phyloP scores from a whole-genome alignment of 768 basidiomycete genomes.

The Termitomyces sp. region DNA sequence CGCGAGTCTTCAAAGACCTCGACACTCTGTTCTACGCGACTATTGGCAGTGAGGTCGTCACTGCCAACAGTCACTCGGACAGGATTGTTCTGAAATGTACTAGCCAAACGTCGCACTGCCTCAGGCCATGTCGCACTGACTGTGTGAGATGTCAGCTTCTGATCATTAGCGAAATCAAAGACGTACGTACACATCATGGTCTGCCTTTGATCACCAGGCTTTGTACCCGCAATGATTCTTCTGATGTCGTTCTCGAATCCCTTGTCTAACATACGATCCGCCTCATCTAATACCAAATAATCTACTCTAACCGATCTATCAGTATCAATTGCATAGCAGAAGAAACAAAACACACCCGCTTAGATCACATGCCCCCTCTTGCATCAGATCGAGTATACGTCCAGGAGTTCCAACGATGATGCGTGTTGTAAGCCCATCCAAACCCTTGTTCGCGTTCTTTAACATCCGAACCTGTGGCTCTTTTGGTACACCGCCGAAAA shows the following conservation, averaged over 20 bases:
- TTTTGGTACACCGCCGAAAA: constrained; percentile 96
- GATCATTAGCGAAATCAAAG: constrained; percentile 1
- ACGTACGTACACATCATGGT: constrained; percentile 91
- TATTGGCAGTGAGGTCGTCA: constrained; percentile 93
- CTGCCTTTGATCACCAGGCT: constrained; percentile 69
- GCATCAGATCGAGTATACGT: constrained; percentile 85
- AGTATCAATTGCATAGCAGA: not conserved
- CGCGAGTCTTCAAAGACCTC: constrained; percentile 86
- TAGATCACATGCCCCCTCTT: constrained; percentile 82
- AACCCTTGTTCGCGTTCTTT: constrained; percentile 45
- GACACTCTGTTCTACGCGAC: constrained; percentile 87
- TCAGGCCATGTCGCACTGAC: constrained; percentile 99
- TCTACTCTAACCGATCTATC: constrained; percentile 52
- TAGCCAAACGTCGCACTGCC: constrained; percentile 83
- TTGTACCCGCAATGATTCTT: constrained; percentile 75
- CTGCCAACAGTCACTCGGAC: constrained; percentile 92
- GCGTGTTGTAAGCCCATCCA: constrained; percentile 49
- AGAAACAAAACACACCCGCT: constrained; percentile 48
- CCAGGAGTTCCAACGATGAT: constrained; percentile 97
- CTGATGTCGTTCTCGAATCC: constrained; percentile 98
- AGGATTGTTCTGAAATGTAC: constrained; percentile 81
- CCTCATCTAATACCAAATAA: constrained; percentile 95
- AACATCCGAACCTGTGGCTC: constrained; percentile 73
- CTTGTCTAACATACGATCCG: constrained; percentile 96
- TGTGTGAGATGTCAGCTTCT: constrained; percentile 24